These are phyloP conservation scores for Cucurbita argyrosperma DNA, from an alignment of 306 rosid genomes.

Conservation along the genomic window DNA sequence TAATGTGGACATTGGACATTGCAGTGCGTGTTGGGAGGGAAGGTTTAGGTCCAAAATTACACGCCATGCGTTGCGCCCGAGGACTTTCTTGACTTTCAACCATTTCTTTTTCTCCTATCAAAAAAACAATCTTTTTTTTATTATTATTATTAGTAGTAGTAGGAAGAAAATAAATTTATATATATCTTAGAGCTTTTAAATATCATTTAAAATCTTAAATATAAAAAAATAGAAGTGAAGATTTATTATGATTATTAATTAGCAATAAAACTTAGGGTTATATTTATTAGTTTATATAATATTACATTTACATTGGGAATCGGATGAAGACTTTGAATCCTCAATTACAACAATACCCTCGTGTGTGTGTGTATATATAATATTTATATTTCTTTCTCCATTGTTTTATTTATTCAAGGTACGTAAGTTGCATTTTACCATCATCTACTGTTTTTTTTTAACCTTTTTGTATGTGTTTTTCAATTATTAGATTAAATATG, in stretches of 20 bases:
- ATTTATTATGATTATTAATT: background rate
- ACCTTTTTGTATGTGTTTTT: no score
- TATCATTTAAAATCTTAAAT: no score
- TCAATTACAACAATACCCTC: background rate
- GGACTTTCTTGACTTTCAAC: conserved; percentile 1
- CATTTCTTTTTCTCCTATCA: background rate
- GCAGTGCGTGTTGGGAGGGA: conserved; percentile 7
- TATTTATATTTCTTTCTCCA: background rate
- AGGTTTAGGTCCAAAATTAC: conserved; percentile 2
- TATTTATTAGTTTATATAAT: background rate
- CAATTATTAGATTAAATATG: no score
- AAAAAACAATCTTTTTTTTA: background rate
- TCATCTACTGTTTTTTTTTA: background rate
- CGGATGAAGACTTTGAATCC: background rate
- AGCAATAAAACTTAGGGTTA: background rate
- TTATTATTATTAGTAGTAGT: no score
- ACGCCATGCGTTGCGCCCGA: conserved; percentile 15
- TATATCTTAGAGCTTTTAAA: no score
- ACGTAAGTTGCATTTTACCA: background rate
- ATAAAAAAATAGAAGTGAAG: no score
- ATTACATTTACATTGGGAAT: background rate
- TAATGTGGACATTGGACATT: background rate
- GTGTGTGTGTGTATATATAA: background rate
- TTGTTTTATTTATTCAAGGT: background rate
- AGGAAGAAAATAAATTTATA: no score